Conservation (phyloP, 345 rosid genomes). For the Camelina neglecta region DNA sequence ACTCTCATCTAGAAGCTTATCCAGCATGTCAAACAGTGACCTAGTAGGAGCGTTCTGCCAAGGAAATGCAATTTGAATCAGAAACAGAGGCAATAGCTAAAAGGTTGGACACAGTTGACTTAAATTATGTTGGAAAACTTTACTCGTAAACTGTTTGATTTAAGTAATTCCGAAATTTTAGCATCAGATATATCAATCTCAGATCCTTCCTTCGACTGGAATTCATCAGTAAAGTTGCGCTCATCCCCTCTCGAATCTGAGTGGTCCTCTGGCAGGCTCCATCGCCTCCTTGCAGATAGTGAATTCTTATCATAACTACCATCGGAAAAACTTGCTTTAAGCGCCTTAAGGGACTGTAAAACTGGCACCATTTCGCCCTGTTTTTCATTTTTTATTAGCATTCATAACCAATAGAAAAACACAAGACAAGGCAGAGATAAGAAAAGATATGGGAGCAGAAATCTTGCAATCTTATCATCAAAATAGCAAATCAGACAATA, state of each 20-base stretch:
- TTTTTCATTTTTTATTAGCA: conserved; percentile 43
- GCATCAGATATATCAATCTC: conserved; percentile 64
- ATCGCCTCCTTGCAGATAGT: conserved; percentile 54
- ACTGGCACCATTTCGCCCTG: conserved; percentile 81
- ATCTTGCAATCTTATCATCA: conserved; percentile 20
- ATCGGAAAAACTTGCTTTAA: conserved; percentile 55
- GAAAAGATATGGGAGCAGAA: conserved; percentile 14
- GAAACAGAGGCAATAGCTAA: conserved; percentile 26
- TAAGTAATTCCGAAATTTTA: conserved; percentile 61
- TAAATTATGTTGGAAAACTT: conserved; percentile 38
- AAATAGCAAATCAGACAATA: conserved; percentile 17
- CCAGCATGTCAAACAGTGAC: conserved; percentile 66
- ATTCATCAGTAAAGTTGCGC: conserved; percentile 47
- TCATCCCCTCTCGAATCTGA: conserved; percentile 41
- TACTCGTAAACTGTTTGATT: conserved; percentile 73
- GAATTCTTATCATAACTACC: conserved; percentile 47
- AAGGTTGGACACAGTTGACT: conserved; percentile 11
- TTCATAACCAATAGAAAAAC: conserved; percentile 18
- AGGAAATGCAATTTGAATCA: conserved; percentile 36
- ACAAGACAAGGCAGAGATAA: conserved; percentile 8
- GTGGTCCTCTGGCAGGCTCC: conserved; percentile 53
- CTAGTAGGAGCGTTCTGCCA: conserved; percentile 75
- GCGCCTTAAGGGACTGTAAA: conserved; percentile 70
- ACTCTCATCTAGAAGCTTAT: conserved; percentile 71
- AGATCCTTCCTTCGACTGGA: conserved; percentile 52